phyloP scores from a whole-genome alignment of 2,329 filamentous ascomycete genomes.

The Zymoseptoria brevis region DNA sequence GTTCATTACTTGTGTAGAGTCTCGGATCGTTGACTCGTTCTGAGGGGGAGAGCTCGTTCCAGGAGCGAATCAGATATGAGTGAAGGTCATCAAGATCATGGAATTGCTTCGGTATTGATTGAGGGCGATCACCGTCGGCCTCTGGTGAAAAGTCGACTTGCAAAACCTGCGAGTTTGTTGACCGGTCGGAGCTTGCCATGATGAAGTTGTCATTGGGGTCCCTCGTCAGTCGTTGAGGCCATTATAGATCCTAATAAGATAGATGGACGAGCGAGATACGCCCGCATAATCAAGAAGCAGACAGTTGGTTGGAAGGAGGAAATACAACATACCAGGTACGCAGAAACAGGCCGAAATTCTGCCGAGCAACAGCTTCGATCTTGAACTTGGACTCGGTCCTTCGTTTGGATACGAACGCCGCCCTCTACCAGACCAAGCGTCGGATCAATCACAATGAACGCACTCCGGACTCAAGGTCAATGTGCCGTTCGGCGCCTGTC shows the following conservation, averaged over 20 bases:
- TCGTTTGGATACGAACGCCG: too few relatives aligned
- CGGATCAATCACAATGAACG: not conserved
- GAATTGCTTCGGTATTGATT: not conserved
- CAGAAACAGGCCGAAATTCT: not conserved
- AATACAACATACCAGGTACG: not conserved
- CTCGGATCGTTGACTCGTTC: not conserved
- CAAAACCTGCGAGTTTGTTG: not conserved
- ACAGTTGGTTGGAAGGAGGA: not conserved
- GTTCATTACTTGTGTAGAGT: conserved; percentile 4
- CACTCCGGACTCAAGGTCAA: not conserved
- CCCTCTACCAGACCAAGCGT: not conserved
- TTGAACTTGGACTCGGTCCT: not conserved
- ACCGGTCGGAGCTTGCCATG: not conserved
- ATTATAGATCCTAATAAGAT: not conserved
- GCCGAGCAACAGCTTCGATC: not conserved
- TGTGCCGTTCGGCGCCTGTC: not conserved
- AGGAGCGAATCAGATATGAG: not conserved
- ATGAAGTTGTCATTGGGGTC: not conserved
- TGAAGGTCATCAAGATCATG: not conserved
- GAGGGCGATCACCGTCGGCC: not conserved
- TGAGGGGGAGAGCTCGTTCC: not conserved
- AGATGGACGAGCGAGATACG: not conserved
- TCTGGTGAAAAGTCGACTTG: not conserved
- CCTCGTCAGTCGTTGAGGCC: not conserved
- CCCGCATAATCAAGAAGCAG: not conserved